Conservation (phyloP, 176 grass and related monocot genomes). For the Cocos nucifera region DNA sequence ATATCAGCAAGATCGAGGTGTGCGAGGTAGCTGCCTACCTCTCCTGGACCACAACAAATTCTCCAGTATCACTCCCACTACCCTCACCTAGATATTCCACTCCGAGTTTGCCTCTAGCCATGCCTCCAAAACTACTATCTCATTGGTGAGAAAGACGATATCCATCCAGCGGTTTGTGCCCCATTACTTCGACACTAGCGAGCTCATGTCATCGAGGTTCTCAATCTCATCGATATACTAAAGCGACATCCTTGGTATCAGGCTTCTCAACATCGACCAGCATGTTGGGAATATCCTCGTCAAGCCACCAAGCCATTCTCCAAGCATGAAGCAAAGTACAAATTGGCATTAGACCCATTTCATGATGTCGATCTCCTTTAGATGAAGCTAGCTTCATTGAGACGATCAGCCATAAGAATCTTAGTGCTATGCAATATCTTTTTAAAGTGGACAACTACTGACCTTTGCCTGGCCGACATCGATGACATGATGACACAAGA, state of each 20-base stretch:
- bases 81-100: slow-evolving; percentile 51
- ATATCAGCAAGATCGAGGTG: slow-evolving; percentile 30
- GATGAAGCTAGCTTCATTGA: slow-evolving; percentile 41
- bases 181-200: slow-evolving; percentile 70
- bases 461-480: no score
- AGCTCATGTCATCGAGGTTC: slow-evolving; percentile 76
- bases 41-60: slow-evolving; percentile 73
- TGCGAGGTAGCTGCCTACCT: slow-evolving; percentile 86
- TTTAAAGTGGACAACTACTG: slow-evolving; percentile 46
- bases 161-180: slow-evolving; percentile 77
- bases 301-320: slow-evolving; percentile 55
- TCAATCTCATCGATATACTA: slow-evolving; percentile 61
- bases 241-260: slow-evolving; percentile 73
- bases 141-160: slow-evolving; percentile 13
- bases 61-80: slow-evolving; percentile 58
- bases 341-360: slow-evolving; percentile 56
- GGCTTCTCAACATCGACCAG: slow-evolving; percentile 85
- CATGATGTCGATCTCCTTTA: slow-evolving; percentile 65
- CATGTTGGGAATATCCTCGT: slow-evolving; percentile 92
- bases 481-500: slow-evolving; percentile 83
- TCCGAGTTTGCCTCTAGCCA: slow-evolving; percentile 18
- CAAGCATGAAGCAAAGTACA: slow-evolving; percentile 34
- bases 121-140: slow-evolving; percentile 4
- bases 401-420: slow-evolving; percentile 46
- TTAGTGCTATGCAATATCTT: slow-evolving; percentile 68